A percentile compares a stretch with the other conserved stretches of the same genome.
These are phyloP conservation scores for Aspergillus ochraceus DNA, from an alignment of 2,329 filamentous ascomycete genomes.

Conservation along the genomic window DNA sequence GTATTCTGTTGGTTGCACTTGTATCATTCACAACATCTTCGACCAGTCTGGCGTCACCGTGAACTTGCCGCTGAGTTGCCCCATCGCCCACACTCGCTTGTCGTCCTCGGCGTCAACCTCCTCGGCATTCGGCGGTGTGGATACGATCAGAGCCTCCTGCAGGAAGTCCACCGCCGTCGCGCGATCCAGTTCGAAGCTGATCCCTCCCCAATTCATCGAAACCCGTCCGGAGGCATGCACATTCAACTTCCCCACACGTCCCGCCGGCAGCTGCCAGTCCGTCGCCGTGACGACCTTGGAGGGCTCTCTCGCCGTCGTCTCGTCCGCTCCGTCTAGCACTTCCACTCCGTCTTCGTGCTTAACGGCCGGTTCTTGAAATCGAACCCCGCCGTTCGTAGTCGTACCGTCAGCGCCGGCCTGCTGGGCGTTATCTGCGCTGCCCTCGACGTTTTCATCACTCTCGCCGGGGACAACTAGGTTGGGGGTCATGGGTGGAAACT, in stretches of 20 bases:
- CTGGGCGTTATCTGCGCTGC: conserved; percentile 4
- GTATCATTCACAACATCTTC: conserved; percentile 42
- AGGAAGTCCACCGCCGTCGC: conserved; percentile 59
- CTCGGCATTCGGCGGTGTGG: conserved; percentile 24
- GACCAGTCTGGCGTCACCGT: conserved; percentile 63
- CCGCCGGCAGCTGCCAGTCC: conserved; percentile 49
- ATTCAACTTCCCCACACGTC: conserved; percentile 60
- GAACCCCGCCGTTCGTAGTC: conserved; percentile 8
- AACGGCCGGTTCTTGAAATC: conserved; percentile 8
- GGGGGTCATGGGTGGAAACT: conserved; percentile 64
- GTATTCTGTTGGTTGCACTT: background rate
- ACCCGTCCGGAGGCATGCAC: conserved; percentile 63
- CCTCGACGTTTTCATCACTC: conserved; percentile 9
- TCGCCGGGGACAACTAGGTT: conserved; percentile 48
- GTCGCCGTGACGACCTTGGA: conserved; percentile 41
- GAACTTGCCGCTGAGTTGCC: conserved; percentile 64
- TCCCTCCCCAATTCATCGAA: conserved; percentile 63
- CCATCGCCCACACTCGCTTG: conserved; percentile 54
- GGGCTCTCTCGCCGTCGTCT: conserved; percentile 13
- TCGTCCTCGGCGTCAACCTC: conserved; percentile 35
- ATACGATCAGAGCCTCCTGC: conserved; percentile 57
- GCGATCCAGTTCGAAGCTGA: conserved; percentile 57
- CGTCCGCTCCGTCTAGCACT: conserved; percentile 24
- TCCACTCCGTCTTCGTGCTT: conserved; percentile 36
- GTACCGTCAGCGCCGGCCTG: conserved; percentile 2